Evolutionary conservation across 352 stramenopile species (phyloP), one percentile per base, ranked within the genome.

Genomic region (Globisporangium yorkense): DNA sequence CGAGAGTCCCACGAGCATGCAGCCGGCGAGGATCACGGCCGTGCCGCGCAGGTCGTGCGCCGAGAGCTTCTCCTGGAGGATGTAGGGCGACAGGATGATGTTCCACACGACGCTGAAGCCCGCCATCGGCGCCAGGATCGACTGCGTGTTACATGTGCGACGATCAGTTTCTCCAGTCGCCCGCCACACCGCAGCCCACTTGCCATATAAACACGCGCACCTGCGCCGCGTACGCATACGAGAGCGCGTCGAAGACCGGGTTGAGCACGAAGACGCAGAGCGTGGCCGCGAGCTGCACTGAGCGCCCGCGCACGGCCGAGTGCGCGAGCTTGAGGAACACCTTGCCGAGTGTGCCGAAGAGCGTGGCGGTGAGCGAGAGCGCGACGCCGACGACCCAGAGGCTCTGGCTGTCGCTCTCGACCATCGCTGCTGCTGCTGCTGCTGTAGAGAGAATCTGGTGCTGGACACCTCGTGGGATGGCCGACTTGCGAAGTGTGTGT

Each of bases 91-190:
- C 15, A 94, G 62, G 20, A 94, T 67, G 53, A 94, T 92, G 56
- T 94, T 94, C 84, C 84, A 94, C 46, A 94, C 82, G 46, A 94
- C 84, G 52, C 84, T 94, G 64, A 89, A 94, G 46, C 84, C 84
- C 2, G 84, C 82, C 84, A 94, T 94, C 2, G 84, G 84, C 20
- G 84, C 84, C 43, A 94, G 69, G 51, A 94, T 91, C 21, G 82
- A 92, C 78, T 94, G 45, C n/a, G 29, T 18, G 55, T 29, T 37
- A 27, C 18, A 51, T 37, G 31, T 27, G 24, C 24, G 24, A 27
- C 24, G 24, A 27, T 27, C 24, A 27, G 24, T 27, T 37, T 37
- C 33, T 6, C 33, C 33, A 37, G 9, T 37, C 33, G 33, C 33
- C 24, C 24, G 24, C 24, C 24, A 27, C 24, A 27, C 24, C 24